Evolutionary conservation across 352 stramenopile species (phyloP).

Genomic region (Globisporangium orthogonon): DNA sequence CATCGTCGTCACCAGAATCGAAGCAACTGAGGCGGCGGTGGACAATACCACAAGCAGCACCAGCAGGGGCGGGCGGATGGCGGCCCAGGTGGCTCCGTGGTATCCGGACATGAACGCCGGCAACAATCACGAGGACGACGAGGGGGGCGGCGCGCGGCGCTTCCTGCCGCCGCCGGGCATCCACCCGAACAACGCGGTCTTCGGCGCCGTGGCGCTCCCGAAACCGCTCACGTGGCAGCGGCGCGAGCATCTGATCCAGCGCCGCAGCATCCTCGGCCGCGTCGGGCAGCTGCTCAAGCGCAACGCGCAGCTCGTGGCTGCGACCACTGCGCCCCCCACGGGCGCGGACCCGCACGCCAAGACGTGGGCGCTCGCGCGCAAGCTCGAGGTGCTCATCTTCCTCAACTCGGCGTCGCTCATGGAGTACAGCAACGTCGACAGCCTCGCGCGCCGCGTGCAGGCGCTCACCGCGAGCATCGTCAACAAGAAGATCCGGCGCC

Average conservation of each 20-base stretch:
- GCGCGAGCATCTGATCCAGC: slow-evolving; percentile 61
- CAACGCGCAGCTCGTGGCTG: slow-evolving; percentile 39
- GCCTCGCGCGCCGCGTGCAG: slow-evolving; percentile 69
- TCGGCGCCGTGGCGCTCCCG: slow-evolving; percentile 53
- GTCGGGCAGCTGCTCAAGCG: slow-evolving; percentile 56
- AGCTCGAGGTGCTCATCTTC: slow-evolving; percentile 80
- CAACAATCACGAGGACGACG: slow-evolving; percentile 2
- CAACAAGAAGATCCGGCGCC: slow-evolving; percentile 78
- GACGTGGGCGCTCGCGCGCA: slow-evolving; percentile 70
- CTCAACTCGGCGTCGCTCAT: slow-evolving; percentile 76
- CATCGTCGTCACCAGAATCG: no score
- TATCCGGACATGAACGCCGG: slow-evolving; percentile 3
- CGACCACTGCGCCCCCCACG: background rate
- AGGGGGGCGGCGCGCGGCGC: slow-evolving; percentile 3
- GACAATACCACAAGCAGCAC: no score
- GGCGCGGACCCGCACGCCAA: slow-evolving; percentile 18
- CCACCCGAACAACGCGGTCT: slow-evolving; percentile 71
- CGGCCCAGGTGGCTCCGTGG: slow-evolving; percentile 10
- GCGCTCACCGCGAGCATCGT: slow-evolving; percentile 73
- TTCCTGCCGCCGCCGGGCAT: slow-evolving; percentile 55
- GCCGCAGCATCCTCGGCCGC: slow-evolving; percentile 55
- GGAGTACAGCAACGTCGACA: slow-evolving; percentile 80
- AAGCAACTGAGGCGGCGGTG: no score
- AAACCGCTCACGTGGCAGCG: slow-evolving; percentile 81
- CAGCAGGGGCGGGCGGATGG: background rate